These are phyloP conservation scores for Pythium oligandrum DNA, from an alignment of 352 stramenopile species.

Conservation along the genomic window DNA sequence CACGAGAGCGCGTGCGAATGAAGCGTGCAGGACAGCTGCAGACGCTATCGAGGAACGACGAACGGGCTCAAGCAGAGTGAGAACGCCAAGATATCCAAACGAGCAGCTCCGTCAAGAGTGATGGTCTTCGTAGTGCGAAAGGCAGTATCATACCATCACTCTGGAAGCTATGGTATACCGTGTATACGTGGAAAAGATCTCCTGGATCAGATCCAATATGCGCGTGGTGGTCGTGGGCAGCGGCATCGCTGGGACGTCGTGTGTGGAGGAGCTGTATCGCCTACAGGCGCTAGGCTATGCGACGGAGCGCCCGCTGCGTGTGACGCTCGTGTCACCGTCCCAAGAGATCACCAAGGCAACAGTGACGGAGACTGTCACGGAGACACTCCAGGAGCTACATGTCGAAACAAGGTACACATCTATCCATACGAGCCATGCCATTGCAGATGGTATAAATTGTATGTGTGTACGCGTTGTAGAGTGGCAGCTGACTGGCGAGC, in stretches of 20 bases:
- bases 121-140: too few species aligned
- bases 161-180: not conserved
- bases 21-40: too few species aligned
- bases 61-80: too few species aligned
- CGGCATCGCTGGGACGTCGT: constrained; percentile 5
- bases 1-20: too few species aligned
- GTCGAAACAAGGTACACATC: not conserved
- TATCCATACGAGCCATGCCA: too few species aligned
- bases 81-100: too few species aligned
- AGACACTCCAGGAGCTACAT: not conserved
- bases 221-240: constrained; percentile 7
- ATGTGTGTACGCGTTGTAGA: too few species aligned
- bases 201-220: not conserved
- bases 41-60: too few species aligned
- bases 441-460: too few species aligned
- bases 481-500: not conserved
- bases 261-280: constrained; percentile 8
- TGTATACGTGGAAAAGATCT: not conserved
- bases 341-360: not conserved
- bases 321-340: constrained; percentile 1
- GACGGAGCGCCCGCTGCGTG: not conserved
- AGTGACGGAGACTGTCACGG: constrained; percentile 1
- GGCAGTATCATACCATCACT: not conserved
- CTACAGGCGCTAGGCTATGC: constrained; percentile 3
- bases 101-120: too few species aligned